phyloP scores from a whole-genome alignment of 129 eudicot species.

The Helianthus tuberosus region DNA sequence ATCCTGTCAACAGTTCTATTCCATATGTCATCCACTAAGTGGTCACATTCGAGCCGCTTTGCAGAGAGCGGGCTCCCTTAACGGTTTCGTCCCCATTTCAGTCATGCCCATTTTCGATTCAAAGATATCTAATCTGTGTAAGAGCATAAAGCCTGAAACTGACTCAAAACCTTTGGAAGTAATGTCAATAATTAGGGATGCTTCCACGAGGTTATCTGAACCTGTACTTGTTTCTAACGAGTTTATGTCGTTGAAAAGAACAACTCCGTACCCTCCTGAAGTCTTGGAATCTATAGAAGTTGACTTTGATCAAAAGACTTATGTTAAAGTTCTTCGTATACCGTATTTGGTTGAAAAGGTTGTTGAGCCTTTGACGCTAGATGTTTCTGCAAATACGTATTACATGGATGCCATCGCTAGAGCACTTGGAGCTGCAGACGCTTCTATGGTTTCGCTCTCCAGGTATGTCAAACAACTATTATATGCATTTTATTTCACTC shows the following conservation, averaged over 20 bases:
- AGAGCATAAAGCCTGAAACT: constrained; percentile 57
- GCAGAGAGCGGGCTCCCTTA: constrained; percentile 63
- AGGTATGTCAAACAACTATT: constrained; percentile 47
- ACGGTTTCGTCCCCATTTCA: constrained; percentile 70
- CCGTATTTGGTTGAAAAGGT: constrained; percentile 53
- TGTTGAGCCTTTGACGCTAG: constrained; percentile 52
- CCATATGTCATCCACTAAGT: constrained; percentile 71
- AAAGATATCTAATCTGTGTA: constrained; percentile 71
- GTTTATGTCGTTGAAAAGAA: constrained; percentile 59
- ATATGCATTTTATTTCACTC: constrained; percentile 17
- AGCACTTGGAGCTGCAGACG: constrained; percentile 72
- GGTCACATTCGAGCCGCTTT: constrained; percentile 84
- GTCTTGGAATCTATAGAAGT: constrained; percentile 42
- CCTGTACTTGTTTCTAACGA: constrained; percentile 47
- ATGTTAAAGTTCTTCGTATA: constrained; percentile 49
- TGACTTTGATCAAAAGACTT: constrained; percentile 33
- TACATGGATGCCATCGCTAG: constrained; percentile 84
- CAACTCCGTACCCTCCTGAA: constrained; percentile 60
- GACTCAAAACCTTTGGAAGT: constrained; percentile 58
- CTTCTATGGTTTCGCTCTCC: constrained; percentile 71
- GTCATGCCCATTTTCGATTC: constrained; percentile 59
- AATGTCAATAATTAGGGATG: constrained; percentile 47
- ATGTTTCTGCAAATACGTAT: constrained; percentile 54
- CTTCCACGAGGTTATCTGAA: constrained; percentile 51
- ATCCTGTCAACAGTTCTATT: constrained; percentile 53